phyloP scores from a whole-genome alignment of 306 rosid species.

The Quercus glauca region DNA sequence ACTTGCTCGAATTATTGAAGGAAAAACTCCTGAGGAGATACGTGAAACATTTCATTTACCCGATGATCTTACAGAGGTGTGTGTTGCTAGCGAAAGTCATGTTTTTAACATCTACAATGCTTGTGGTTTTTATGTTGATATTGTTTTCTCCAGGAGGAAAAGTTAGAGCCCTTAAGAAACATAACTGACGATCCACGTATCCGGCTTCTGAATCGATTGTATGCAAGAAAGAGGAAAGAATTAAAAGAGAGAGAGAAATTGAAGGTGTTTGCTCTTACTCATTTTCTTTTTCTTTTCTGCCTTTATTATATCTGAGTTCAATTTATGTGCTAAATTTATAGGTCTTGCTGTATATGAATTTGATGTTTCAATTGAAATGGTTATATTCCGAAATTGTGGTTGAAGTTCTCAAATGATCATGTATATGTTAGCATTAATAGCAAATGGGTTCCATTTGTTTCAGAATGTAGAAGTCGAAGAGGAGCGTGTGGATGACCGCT shows the following conservation, averaged over 20 bases:
- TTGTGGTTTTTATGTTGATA: conserved; percentile 24
- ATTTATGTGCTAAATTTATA: conserved; percentile 24
- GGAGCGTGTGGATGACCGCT: conserved; percentile 79
- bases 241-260: conserved; percentile 68
- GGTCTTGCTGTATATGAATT: conserved; percentile 23
- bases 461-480: conserved; percentile 75
- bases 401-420: neutral
- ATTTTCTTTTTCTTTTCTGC: conserved; percentile 21
- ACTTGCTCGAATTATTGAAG: conserved; percentile 92
- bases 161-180: conserved; percentile 79
- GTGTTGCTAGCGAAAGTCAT: conserved; percentile 21
- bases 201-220: conserved; percentile 78
- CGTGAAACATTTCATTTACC: conserved; percentile 90
- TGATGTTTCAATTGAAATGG: conserved; percentile 5
- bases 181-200: conserved; percentile 91
- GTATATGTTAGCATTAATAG: conserved; percentile 14
- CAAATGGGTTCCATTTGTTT: conserved; percentile 20
- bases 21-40: conserved; percentile 88
- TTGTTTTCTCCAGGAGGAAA: conserved; percentile 73
- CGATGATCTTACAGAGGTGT: conserved; percentile 90
- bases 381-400: neutral
- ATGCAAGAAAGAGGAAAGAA: conserved; percentile 88
- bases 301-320: conserved; percentile 31
- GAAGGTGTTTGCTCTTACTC: conserved; percentile 51
- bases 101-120: conserved; percentile 6